These are phyloP conservation scores for Tuber indicum DNA, from an alignment of 495 filamentous ascomycete genomes.

Conservation along the genomic window DNA sequence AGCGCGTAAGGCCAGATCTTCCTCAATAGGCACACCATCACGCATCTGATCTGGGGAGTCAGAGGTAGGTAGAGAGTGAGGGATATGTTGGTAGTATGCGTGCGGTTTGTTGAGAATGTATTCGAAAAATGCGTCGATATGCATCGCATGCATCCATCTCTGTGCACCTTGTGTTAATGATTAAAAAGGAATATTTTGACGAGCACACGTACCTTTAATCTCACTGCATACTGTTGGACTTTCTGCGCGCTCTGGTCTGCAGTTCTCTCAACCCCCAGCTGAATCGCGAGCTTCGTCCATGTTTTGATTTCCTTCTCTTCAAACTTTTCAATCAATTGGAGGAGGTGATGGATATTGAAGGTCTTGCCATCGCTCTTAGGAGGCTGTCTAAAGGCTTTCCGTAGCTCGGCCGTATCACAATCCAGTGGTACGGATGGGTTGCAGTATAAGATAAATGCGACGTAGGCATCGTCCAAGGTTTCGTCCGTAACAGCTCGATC, in stretches of 20 bases:
- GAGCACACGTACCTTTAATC: slow-evolving; percentile 66
- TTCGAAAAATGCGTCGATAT: slow-evolving; percentile 94
- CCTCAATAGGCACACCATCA: slow-evolving; percentile 82
- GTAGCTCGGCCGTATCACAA: slow-evolving; percentile 66
- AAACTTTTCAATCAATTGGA: slow-evolving; percentile 72
- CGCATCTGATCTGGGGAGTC: slow-evolving; percentile 59
- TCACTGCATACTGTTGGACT: slow-evolving; percentile 93
- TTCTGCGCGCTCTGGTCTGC: slow-evolving; percentile 91
- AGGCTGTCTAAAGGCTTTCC: slow-evolving; percentile 71
- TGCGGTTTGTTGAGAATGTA: slow-evolving; percentile 75
- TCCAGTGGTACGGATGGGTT: slow-evolving; percentile 67
- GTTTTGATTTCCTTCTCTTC: slow-evolving; percentile 90
- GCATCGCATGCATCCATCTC: slow-evolving; percentile 98
- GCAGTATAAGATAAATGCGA: slow-evolving; percentile 85
- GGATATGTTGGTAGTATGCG: slow-evolving; percentile 77
- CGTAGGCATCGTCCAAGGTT: slow-evolving; percentile 80
- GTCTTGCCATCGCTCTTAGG: slow-evolving; percentile 89
- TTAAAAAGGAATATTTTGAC: slow-evolving; percentile 9
- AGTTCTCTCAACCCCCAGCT: slow-evolving; percentile 84
- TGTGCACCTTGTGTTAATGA: slow-evolving; percentile 41
- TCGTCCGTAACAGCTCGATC: slow-evolving; percentile 62
- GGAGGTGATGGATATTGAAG: slow-evolving; percentile 77
- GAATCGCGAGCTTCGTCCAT: slow-evolving; percentile 84
- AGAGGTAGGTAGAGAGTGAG: slow-evolving; percentile 43
- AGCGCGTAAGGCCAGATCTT: slow-evolving; percentile 85